Evolutionary conservation across 208 protist genomes (phyloP), one percentile per base, ranked within the genome.

Genomic region (Jaenimonas drosophilae): DNA sequence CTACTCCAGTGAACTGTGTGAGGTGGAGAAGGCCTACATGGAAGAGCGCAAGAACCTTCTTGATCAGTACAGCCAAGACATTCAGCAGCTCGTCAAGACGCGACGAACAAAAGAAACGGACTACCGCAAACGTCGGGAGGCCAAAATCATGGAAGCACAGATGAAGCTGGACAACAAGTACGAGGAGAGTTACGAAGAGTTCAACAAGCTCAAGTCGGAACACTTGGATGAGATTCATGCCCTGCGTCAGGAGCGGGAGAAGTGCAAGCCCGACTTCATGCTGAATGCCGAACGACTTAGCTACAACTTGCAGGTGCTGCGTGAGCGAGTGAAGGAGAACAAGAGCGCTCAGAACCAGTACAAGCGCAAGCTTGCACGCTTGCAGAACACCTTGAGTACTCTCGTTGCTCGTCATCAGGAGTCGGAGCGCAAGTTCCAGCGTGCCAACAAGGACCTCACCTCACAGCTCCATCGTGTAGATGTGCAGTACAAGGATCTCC

Each of bases 291-390:
- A 98, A 64, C 95, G 96, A 24, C 81, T 98, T 20, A 92, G 88
- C 30, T 98, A 98, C 77, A 97, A 97, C 75, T 60, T 97, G 45
- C 89, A 96, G 53, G 90, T 97, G 28, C 84, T 98, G 36, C 74
- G 76, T 17, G 91, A 97, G 60, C 77, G 96, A 2, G 90, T 97
- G 23, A 86, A 93, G 54, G 96, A 97, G 54, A 98, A 97, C 73
- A 85, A 86, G 23, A 85, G 54, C 38, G 92, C 91, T n/a, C 87
- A 96, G 64, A 65, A 66, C 16, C 66, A 94, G 62, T 92, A 97
- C 69, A 96, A 97, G 67, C 69, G 84, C 16, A 96, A 94, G 62
- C 66, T 97, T 5, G 78, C 70, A 23, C 60, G 72, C 19, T 71
- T 96, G 40, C 76, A 90, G 54, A 89, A 97, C 44, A 84, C 79